Percentiles rank a stretch among this genome's conserved stretches.
phyloP scores from a whole-genome alignment of 805 yeast genomes.

The Yarrowia osloensis region DNA sequence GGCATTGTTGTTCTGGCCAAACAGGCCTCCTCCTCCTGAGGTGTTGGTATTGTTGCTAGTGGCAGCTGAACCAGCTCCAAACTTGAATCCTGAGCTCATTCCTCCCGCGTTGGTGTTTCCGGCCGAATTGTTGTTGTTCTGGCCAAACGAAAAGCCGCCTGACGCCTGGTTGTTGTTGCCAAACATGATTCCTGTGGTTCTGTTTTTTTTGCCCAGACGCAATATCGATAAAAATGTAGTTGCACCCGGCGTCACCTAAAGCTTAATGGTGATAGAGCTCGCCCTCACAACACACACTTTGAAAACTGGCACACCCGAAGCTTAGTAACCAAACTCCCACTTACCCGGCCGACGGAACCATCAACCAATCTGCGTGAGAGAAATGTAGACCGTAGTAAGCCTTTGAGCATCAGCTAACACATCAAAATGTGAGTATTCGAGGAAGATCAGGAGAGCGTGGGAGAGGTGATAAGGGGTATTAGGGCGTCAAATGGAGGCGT shows the following conservation, averaged over 20 bases:
- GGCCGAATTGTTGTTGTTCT: conserved; percentile 22
- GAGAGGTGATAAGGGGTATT: background rate
- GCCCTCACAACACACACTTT: background rate
- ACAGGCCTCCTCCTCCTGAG: conserved; percentile 1
- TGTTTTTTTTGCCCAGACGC: background rate
- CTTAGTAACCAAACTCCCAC: conserved; percentile 9
- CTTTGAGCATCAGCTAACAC: conserved; percentile 30
- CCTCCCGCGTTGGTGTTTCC: conserved; percentile 15
- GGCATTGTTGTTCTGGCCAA: conserved; percentile 12
- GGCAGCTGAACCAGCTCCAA: conserved; percentile 5
- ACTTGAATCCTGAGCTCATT: conserved; percentile 16
- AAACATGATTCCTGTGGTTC: conserved; percentile 11
- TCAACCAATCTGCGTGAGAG: conserved; percentile 28
- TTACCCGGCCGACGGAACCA: conserved; percentile 22
- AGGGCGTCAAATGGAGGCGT: background rate
- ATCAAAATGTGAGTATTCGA: conserved; percentile 24
- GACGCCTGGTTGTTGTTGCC: conserved; percentile 18
- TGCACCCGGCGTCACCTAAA: conserved; percentile 11
- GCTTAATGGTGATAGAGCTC: background rate
- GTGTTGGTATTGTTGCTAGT: conserved; percentile 3
- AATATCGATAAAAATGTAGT: conserved; percentile 17
- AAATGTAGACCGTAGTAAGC: conserved; percentile 29
- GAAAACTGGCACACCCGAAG: background rate
- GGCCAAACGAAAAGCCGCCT: conserved; percentile 25
- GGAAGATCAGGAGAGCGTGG: background rate